These are phyloP conservation scores for Scheffersomyces illinoinensis DNA, from an alignment of 1,139 yeast species.

Conservation along the genomic window DNA sequence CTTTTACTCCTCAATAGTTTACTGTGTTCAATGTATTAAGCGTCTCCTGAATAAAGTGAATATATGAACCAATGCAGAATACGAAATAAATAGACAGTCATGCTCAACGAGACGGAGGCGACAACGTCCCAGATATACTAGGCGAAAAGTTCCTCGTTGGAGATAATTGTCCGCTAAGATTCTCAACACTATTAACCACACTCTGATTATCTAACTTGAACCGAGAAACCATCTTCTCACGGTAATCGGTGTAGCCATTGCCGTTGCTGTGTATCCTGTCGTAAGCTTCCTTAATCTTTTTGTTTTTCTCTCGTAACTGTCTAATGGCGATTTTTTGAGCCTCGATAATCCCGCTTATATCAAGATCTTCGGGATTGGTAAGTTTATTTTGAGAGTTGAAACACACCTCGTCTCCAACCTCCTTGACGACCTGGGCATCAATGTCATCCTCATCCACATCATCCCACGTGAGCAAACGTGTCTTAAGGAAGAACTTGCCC, in stretches of 20 bases:
- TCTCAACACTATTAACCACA: slow-evolving; percentile 24
- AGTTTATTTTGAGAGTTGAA: slow-evolving; percentile 41
- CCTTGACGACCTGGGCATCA: slow-evolving; percentile 40
- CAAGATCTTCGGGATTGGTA: slow-evolving; percentile 40
- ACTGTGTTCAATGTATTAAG: background rate
- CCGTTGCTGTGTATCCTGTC: slow-evolving; percentile 9
- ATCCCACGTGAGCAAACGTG: slow-evolving; percentile 62
- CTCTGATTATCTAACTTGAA: slow-evolving; percentile 34
- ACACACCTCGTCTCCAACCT: slow-evolving; percentile 42
- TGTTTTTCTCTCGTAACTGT: slow-evolving; percentile 38
- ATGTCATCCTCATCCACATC: slow-evolving; percentile 48
- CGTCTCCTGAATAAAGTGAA: background rate
- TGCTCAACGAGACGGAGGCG: background rate
- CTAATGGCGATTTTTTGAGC: slow-evolving; percentile 50
- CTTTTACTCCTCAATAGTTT: background rate
- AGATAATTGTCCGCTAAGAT: slow-evolving; percentile 3
- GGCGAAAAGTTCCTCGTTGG: background rate
- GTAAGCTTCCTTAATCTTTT: slow-evolving; percentile 35
- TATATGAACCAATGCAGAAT: background rate
- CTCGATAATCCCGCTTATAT: slow-evolving; percentile 39
- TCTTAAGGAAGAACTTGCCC: slow-evolving; percentile 50
- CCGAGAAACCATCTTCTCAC: slow-evolving; percentile 15
- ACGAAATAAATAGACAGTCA: background rate
- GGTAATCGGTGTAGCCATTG: slow-evolving; percentile 11
- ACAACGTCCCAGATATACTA: background rate